Base-by-base conservation (phyloP, 2,329 filamentous ascomycete genomes). In the Colletotrichum tabaci region DNA sequence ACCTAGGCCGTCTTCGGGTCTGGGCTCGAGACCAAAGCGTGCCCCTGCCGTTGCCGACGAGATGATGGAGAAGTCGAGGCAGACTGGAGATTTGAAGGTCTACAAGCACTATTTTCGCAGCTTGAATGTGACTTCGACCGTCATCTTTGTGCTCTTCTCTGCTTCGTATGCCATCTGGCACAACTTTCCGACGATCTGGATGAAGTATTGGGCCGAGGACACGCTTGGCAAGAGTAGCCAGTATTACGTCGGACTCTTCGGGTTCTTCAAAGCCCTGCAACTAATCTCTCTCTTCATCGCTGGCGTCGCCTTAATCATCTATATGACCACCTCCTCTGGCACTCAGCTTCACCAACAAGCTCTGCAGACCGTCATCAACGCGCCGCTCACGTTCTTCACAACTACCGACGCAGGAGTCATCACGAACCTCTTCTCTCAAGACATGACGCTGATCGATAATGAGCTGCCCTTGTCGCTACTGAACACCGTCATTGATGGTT, bases 371-470 rank as follows among this genome's bases (percentile, higher is more conserved):
- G 62, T 78, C 4, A 66, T 78, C 12, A 74, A 75, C 23, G 82
- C 82, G 0, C 81, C 82, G 1, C 66, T 84, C n/a, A 74, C 73
- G 2, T 83, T 84, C 70, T 82, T 83, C 63, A 80, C 79, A 0
- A 74, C 64, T 0, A 83, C 79, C 0, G 82, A 84, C 62, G 74
- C 76, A 2, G 83, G 83, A 7, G 75, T 78, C 21, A 77, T 81
- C 35, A 79, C 79, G 10, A 84, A 82, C 35, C 76, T 81, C 21
- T 84, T 84, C 70, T 82, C 80, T 13, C 82, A 83, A 50, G 83
- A 84, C 42, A 76, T 83, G 69, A 77, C 76, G 0, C 75, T 83
- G 0, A 76, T 83, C 26, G 81, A 83, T 42, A 77, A 75, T 2
- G 77, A 82, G 61, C 74, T 82, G 8, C 79, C 82, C 1, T 72